phyloP scores from a whole-genome alignment of 257 asterid species.

The Haberlea rhodopensis region DNA sequence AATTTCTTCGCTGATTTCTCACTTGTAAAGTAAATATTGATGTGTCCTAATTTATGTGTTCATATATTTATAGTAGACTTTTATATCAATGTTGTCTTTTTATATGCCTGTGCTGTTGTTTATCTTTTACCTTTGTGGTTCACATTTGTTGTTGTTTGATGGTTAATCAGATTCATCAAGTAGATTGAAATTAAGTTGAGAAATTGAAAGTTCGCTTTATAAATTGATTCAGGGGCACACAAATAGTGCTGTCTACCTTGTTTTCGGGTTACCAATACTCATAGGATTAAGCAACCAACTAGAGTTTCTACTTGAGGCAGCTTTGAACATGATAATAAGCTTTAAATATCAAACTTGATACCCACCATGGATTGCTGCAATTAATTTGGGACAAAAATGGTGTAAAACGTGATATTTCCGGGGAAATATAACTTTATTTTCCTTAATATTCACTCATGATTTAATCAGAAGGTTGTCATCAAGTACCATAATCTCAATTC shows the following conservation, averaged over 20 bases:
- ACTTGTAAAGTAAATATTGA: constrained; percentile 16
- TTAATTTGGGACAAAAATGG: constrained; percentile 7
- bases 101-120: constrained; percentile 4
- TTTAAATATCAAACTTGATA: constrained; percentile 8
- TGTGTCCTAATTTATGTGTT: constrained; percentile 5
- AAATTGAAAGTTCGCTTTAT: neutral
- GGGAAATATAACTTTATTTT: constrained; percentile 14
- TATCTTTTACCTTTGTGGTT: constrained; percentile 12
- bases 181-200: neutral
- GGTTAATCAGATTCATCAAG: constrained; percentile 13
- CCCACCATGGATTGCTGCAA: constrained; percentile 16
- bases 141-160: constrained; percentile 11
- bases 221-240: no score
- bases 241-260: no score
- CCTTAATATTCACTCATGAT: constrained; percentile 15
- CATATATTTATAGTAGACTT: constrained; percentile 2
- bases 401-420: neutral
- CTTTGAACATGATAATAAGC: constrained; percentile 8
- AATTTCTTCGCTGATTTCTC: constrained; percentile 22
- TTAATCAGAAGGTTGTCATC: constrained; percentile 22
- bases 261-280: neutral
- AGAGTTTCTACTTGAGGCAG: constrained; percentile 16
- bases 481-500: constrained; percentile 28
- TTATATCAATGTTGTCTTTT: constrained; percentile 15
- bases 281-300: constrained; percentile 1